phyloP scores from a whole-genome alignment of 2,329 filamentous ascomycete species.

The Fusarium sp. region DNA sequence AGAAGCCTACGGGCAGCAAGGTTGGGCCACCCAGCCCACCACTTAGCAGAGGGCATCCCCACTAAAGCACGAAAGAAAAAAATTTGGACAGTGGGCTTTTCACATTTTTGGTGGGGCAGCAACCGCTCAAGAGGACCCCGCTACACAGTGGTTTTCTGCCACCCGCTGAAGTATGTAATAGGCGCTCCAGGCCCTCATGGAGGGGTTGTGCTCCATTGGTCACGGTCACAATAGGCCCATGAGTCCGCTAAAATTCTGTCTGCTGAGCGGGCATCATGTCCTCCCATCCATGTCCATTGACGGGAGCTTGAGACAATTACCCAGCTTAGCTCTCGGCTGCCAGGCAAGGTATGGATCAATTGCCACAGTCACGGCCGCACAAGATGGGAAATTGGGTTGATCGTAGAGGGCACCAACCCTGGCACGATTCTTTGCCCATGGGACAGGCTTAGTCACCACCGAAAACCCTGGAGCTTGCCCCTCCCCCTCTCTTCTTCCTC shows the following conservation, averaged over 20 bases:
- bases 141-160: slow-evolving; percentile 11
- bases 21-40: slow-evolving; percentile 30
- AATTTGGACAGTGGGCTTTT: slow-evolving; percentile 34
- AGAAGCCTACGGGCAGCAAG: slow-evolving; percentile 10
- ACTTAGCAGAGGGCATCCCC: slow-evolving; percentile 11
- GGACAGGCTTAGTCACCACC: slow-evolving; percentile 18
- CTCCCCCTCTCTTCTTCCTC: slow-evolving; percentile 20
- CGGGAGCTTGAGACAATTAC: neutral
- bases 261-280: slow-evolving; percentile 28
- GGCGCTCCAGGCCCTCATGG: slow-evolving; percentile 33
- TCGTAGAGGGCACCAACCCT: slow-evolving; percentile 40
- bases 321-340: neutral
- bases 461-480: slow-evolving; percentile 6
- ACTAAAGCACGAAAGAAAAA: slow-evolving; percentile 34
- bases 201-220: slow-evolving; percentile 16
- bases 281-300: neutral
- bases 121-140: slow-evolving; percentile 15
- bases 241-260: slow-evolving; percentile 31
- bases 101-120: slow-evolving; percentile 25
- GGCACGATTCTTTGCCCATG: neutral
- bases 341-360: slow-evolving; percentile 2
- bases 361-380: slow-evolving; percentile 31
- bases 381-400: slow-evolving; percentile 23
- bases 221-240: slow-evolving; percentile 32
- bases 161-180: slow-evolving; percentile 16